Percentiles rank a stretch among this genome's conserved stretches.
Conservation (phyloP, 257 asterid species). For the Fraxinus americana region DNA sequence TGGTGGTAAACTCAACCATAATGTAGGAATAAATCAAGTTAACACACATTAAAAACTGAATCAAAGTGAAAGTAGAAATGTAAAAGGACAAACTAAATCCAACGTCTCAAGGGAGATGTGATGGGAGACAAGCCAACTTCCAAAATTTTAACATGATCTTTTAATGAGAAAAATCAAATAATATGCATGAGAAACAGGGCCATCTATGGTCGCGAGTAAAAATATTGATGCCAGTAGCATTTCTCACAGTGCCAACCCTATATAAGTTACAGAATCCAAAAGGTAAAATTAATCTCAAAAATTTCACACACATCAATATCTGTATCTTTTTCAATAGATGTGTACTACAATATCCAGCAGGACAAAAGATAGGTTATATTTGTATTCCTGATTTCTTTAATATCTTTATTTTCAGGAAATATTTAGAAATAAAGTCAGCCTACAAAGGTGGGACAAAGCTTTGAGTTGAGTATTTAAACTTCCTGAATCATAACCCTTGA, state of each 20-base stretch:
- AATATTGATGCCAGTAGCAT: background rate
- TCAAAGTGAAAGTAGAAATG: background rate
- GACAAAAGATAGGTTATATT: background rate
- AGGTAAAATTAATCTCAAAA: no score
- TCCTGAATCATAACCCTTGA: background rate
- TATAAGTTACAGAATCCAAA: background rate
- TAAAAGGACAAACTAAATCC: background rate
- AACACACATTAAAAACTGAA: slow-evolving; percentile 4
- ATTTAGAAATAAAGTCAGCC: no score
- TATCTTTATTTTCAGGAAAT: background rate
- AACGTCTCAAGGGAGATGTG: background rate
- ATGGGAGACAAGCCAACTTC: background rate
- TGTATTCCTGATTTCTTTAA: background rate
- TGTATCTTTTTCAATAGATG: background rate
- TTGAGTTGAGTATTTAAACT: background rate
- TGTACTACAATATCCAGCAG: no score
- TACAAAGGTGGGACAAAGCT: no score
- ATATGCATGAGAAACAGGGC: background rate
- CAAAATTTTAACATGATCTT: background rate
- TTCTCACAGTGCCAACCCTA: background rate
- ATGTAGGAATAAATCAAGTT: background rate
- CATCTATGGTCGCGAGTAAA: background rate
- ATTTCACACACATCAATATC: background rate
- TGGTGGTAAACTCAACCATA: background rate
- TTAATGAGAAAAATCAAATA: no score